phyloP scores from a whole-genome alignment of 2,329 filamentous ascomycete species.

The Fusarium robinianum region DNA sequence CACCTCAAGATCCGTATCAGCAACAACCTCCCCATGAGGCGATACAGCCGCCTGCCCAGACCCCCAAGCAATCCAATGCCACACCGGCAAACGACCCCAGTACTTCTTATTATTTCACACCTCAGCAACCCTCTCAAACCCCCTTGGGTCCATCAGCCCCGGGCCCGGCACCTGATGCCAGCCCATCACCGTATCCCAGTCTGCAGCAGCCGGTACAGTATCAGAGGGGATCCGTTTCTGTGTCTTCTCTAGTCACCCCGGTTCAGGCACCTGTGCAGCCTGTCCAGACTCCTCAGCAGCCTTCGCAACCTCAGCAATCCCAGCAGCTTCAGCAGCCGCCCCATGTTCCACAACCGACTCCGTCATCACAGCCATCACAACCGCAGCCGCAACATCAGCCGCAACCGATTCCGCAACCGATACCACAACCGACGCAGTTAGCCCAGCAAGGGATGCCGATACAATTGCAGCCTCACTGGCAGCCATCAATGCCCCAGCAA shows the following conservation, averaged over 20 bases:
- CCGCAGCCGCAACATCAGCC: conserved; percentile 23
- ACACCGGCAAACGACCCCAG: conserved; percentile 53
- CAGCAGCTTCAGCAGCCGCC: conserved; percentile 28
- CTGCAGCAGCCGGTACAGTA: conserved; percentile 54
- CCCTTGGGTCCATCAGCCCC: conserved; percentile 45
- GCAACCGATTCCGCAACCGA: conserved; percentile 22
- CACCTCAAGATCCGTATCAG: conserved; percentile 41
- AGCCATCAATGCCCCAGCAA: conserved; percentile 41
- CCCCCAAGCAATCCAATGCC: conserved; percentile 37
- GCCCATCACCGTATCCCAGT: conserved; percentile 57
- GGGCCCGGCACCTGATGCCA: conserved; percentile 47
- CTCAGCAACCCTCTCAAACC: conserved; percentile 42
- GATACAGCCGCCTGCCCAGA: conserved; percentile 36
- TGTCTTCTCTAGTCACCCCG: conserved; percentile 41
- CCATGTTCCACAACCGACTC: conserved; percentile 41
- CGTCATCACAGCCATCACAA: conserved; percentile 36
- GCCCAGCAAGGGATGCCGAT: conserved; percentile 38
- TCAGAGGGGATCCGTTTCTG: conserved; percentile 49
- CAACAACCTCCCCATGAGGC: conserved; percentile 35
- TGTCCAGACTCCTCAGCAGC: conserved; percentile 27
- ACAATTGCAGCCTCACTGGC: conserved; percentile 45
- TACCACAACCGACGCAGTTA: conserved; percentile 44
- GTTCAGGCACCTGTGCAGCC: conserved; percentile 36
- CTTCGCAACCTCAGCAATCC: conserved; percentile 39
- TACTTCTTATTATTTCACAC: conserved; percentile 62